phyloP scores from a whole-genome alignment of 2,329 filamentous ascomycete genomes.

The Teratosphaeria nubilosa region DNA sequence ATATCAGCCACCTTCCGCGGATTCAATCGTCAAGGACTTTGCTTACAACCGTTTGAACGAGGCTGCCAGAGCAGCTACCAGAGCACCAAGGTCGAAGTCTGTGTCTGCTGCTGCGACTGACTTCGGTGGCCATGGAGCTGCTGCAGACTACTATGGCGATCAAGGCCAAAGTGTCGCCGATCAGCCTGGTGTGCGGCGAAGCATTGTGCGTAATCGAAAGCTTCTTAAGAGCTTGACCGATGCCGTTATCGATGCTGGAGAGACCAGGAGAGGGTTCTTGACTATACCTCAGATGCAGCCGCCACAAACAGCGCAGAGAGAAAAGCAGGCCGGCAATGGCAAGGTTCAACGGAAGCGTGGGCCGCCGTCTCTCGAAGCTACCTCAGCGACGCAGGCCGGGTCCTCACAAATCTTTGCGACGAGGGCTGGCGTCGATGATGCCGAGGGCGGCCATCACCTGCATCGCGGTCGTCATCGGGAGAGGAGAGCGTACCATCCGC shows the following conservation, averaged over 20 bases:
- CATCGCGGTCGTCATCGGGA: background rate
- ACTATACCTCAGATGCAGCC: background rate
- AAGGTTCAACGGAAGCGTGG: background rate
- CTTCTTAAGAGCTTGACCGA: background rate
- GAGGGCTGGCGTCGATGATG: background rate
- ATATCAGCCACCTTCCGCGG: conserved; percentile 19
- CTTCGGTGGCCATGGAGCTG: conserved; percentile 37
- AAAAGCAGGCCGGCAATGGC: background rate
- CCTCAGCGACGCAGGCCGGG: background rate
- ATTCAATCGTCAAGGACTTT: conserved; percentile 25
- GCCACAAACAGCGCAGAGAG: background rate
- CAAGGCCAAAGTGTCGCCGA: conserved; percentile 47
- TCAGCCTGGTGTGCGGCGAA: conserved; percentile 48
- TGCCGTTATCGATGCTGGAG: background rate
- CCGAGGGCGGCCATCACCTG: background rate
- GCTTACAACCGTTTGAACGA: conserved; percentile 13
- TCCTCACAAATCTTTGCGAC: background rate
- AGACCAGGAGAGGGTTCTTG: background rate
- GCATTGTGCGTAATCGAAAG: conserved; percentile 4
- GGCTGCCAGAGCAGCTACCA: background rate
- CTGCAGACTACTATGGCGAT: conserved; percentile 51
- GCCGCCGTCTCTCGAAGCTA: background rate
- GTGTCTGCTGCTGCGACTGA: background rate
- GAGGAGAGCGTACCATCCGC: conserved; percentile 2
- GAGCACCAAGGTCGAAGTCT: background rate